Percentiles rank a stretch among this genome's conserved stretches.
These are phyloP conservation scores for Cnidoscolus chayamansa DNA, from an alignment of 441 rosid genomes.

Conservation along the genomic window DNA sequence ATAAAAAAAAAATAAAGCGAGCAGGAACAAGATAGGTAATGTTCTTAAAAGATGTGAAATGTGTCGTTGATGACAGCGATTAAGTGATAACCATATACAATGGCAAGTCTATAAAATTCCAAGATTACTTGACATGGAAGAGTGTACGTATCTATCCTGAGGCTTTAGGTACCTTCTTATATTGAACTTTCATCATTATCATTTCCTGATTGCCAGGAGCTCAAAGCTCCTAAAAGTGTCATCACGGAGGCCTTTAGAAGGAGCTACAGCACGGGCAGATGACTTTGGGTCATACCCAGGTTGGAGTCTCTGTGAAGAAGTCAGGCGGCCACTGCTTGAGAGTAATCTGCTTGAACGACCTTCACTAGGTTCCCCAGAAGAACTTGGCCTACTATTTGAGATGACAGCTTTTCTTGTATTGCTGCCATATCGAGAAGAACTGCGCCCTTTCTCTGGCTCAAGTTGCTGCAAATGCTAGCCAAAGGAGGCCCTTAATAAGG, in stretches of 20 bases:
- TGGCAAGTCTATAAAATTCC: slow-evolving; percentile 14
- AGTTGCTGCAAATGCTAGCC: slow-evolving; percentile 45
- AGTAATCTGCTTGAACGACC: slow-evolving; percentile 52
- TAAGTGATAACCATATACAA: slow-evolving; percentile 33
- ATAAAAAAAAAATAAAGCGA: neutral
- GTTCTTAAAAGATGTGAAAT: slow-evolving; percentile 13
- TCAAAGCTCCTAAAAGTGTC: slow-evolving; percentile 79
- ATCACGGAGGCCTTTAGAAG: slow-evolving; percentile 51
- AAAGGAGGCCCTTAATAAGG: slow-evolving; percentile 12
- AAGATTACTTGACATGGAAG: slow-evolving; percentile 20
- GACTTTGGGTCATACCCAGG: slow-evolving; percentile 53
- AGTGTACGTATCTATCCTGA: neutral
- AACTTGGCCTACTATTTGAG: slow-evolving; percentile 68
- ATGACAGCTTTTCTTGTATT: slow-evolving; percentile 56
- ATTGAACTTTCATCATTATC: slow-evolving; percentile 38
- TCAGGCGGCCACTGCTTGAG: slow-evolving; percentile 52
- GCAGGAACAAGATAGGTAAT: slow-evolving; percentile 15
- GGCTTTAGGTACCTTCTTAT: slow-evolving; percentile 17
- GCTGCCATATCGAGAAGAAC: slow-evolving; percentile 75
- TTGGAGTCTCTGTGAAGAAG: slow-evolving; percentile 66
- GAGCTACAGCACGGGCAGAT: slow-evolving; percentile 49
- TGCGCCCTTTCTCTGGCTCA: slow-evolving; percentile 56
- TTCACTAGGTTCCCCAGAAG: slow-evolving; percentile 73
- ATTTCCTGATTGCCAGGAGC: slow-evolving; percentile 68
- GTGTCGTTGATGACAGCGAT: slow-evolving; percentile 20